Evolutionary conservation across 352 stramenopile genomes (phyloP), one percentile per base, ranked within the genome.

Genomic region (Aphanomyces euteiches): DNA sequence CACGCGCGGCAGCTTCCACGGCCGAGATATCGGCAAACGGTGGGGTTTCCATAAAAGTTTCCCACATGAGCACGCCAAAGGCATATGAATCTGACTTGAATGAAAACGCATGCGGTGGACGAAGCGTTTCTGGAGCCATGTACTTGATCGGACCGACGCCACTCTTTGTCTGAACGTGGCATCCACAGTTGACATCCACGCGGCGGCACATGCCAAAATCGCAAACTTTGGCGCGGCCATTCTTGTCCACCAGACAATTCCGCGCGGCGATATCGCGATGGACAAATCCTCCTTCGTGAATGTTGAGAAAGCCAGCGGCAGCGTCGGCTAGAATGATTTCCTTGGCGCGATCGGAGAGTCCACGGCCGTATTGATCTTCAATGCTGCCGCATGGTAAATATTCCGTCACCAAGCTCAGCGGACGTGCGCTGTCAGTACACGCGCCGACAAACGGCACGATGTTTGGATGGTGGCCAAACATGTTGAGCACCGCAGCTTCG

Each of bases 1-100:
- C 80, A n/a, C 77, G 75, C 74, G 88, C 80, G 75, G 87, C 84
- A 4, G 81, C 84, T 57, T 89, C 77, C 4, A 88, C 69, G 8
- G 82, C 77, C 34, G 84, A 81, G 48, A 90, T 75, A 17, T 73
- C 73, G 4, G 79, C 74, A 61, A 90, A 90, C 48, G 84, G 84
- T 8, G 74, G 63, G 3, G 74, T 80, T 43, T 73, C 79, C 0
- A 78, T 88, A 67, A 80, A 90, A 17, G 83, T 90, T 69, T 92
- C 85, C 80, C 82, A 92, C 82, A 90, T 91, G n/a, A 92, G 73
- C 40, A 92, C 84, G 47, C 85, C 85, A 73, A 90, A 92, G 83
- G 90, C 90, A 73, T 88, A 92, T 72, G 83, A 77, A 58, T 92
- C 85, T 12, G 83, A 90, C 47, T 87, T 74, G 74, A 82, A 89